These are phyloP conservation scores for Clonostachys rhizophaga DNA, from an alignment of 2,329 filamentous ascomycete species.

Conservation along the genomic window DNA sequence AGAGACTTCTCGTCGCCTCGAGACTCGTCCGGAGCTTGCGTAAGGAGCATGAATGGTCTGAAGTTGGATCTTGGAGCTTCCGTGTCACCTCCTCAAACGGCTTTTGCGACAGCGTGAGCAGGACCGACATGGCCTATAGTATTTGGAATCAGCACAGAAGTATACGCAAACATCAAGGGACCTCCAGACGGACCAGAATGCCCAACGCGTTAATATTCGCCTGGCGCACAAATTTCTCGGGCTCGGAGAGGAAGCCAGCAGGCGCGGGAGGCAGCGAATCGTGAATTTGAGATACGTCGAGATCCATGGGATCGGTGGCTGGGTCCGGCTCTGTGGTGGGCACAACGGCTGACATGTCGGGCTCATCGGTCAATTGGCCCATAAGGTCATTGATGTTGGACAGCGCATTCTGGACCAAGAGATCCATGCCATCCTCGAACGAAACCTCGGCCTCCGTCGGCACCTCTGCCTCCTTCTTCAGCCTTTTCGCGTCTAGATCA, in stretches of 20 bases:
- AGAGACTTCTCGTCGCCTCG: slow-evolving; percentile 23
- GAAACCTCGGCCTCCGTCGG: background rate
- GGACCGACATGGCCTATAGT: slow-evolving; percentile 27
- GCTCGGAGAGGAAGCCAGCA: slow-evolving; percentile 20
- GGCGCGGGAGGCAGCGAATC: slow-evolving; percentile 13
- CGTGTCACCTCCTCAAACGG: slow-evolving; percentile 27
- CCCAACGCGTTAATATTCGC: slow-evolving; percentile 31
- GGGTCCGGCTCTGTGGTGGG: slow-evolving; percentile 14
- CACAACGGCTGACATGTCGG: slow-evolving; percentile 7
- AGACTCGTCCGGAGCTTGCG: slow-evolving; percentile 22
- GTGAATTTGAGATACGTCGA: slow-evolving; percentile 18
- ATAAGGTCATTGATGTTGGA: slow-evolving; percentile 31
- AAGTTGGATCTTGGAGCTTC: slow-evolving; percentile 21
- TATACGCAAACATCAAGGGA: slow-evolving; percentile 1
- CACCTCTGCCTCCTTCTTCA: slow-evolving; percentile 18
- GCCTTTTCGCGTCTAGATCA: slow-evolving; percentile 23
- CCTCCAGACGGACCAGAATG: slow-evolving; percentile 27
- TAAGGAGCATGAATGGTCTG: slow-evolving; percentile 24
- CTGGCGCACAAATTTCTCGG: slow-evolving; percentile 27
- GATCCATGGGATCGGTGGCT: slow-evolving; percentile 16
- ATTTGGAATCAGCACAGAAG: slow-evolving; percentile 3
- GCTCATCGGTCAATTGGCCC: slow-evolving; percentile 18
- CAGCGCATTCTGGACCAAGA: slow-evolving; percentile 33
- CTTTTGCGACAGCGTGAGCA: slow-evolving; percentile 28
- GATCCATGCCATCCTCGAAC: slow-evolving; percentile 13